Evolutionary conservation across 2,329 filamentous ascomycete genomes (phyloP).

Genomic region (Huntiella abstrusa): DNA sequence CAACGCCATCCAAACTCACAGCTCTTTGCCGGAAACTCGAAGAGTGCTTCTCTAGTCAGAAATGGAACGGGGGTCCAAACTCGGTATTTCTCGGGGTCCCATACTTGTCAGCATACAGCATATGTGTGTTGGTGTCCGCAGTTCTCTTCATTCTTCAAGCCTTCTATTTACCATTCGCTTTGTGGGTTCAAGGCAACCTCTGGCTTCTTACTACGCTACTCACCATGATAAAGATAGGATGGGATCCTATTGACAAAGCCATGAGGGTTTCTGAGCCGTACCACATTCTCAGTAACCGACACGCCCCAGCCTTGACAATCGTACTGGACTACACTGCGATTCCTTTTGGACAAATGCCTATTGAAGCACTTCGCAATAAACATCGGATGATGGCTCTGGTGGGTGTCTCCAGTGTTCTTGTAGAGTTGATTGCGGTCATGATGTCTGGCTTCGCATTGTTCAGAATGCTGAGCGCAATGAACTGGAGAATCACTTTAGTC

Average conservation of each 20-base stretch:
- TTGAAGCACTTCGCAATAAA: constrained; percentile 41
- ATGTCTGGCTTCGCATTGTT: constrained; percentile 46
- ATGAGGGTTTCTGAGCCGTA: constrained; percentile 60
- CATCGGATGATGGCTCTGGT: constrained; percentile 50
- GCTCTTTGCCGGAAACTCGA: too few species aligned
- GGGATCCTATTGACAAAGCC: constrained; percentile 49
- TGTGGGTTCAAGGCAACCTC: neutral
- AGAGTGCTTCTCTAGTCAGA: neutral
- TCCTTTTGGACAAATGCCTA: constrained; percentile 45
- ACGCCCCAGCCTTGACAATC: constrained; percentile 45
- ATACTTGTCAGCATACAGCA: constrained; percentile 16
- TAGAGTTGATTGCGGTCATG: constrained; percentile 54
- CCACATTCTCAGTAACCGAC: constrained; percentile 46
- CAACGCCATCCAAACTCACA: too few species aligned
- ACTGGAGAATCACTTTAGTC: neutral
- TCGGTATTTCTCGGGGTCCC: constrained; percentile 42
- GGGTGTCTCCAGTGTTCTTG: constrained; percentile 50
- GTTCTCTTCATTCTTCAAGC: constrained; percentile 16
- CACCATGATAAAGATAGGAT: constrained; percentile 47
- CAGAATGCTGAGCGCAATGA: constrained; percentile 35
- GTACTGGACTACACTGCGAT: constrained; percentile 56
- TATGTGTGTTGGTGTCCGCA: constrained; percentile 26
- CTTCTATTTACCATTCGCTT: too few species aligned
- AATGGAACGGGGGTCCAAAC: constrained; percentile 35
- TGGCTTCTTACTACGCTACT: constrained; percentile 48